Evolutionary conservation across 257 asterid genomes (phyloP).

Genomic region (Lithospermum erythrorhizon): DNA sequence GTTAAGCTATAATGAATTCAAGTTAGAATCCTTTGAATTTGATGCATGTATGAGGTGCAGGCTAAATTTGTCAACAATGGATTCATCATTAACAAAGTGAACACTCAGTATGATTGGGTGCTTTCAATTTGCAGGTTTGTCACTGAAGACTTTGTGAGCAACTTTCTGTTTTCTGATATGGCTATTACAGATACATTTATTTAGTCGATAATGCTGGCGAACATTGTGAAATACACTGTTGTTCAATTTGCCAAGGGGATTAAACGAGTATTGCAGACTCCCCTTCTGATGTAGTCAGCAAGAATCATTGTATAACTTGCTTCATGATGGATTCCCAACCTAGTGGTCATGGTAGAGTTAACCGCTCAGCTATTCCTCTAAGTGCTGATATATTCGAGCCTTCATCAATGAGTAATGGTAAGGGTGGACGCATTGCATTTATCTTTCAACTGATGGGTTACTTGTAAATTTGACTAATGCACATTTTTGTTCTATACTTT

Average conservation of each 20-base stretch:
- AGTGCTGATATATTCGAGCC: slow-evolving; percentile 54
- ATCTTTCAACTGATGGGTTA: background rate
- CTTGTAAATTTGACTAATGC: background rate
- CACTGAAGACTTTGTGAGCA: background rate
- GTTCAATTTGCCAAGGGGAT: no score
- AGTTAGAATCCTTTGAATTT: background rate
- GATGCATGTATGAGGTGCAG: slow-evolving; percentile 10
- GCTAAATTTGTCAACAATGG: slow-evolving; percentile 5
- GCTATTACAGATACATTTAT: no score
- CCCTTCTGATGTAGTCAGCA: no score
- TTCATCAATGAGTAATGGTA: slow-evolving; percentile 43
- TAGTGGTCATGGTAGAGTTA: slow-evolving; percentile 16
- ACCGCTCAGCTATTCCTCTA: slow-evolving; percentile 23
- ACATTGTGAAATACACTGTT: no score
- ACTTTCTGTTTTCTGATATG: background rate
- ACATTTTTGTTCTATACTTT: background rate
- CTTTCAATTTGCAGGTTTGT: slow-evolving; percentile 17
- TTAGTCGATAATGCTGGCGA: no score
- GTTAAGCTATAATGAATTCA: background rate
- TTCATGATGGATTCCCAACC: slow-evolving; percentile 18
- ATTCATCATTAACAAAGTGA: slow-evolving; percentile 1
- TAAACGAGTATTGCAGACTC: no score
- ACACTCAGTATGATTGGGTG: slow-evolving; percentile 3
- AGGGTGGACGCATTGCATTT: slow-evolving; percentile 8
- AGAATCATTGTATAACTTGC: slow-evolving; percentile 10